Evolutionary conservation across 768 basidiomycete genomes (phyloP).

Genomic region (Tylopilus subfusipes): DNA sequence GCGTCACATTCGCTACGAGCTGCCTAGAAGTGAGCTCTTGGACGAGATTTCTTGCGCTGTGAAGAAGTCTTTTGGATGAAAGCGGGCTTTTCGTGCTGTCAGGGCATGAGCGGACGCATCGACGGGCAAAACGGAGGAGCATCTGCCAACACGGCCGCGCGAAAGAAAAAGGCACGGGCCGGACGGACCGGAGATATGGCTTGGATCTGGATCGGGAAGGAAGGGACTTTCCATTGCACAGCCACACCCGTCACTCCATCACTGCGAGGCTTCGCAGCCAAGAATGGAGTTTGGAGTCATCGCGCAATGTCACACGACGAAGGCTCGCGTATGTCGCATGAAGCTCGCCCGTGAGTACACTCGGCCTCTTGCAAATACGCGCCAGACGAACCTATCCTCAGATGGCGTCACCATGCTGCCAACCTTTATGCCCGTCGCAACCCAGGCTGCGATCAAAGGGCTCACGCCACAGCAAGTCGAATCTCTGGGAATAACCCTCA

Average conservation of each 20-base stretch:
- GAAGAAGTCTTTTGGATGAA: slow-evolving; percentile 11
- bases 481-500: slow-evolving; percentile 73
- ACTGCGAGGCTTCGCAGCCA: not conserved
- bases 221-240: slow-evolving; percentile 4
- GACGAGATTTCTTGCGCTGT: slow-evolving; percentile 25
- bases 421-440: slow-evolving; percentile 93
- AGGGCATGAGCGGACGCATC: slow-evolving; percentile 9
- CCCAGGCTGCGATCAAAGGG: slow-evolving; percentile 89
- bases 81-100: not conserved
- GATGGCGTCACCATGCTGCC: slow-evolving; percentile 82
- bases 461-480: slow-evolving; percentile 84
- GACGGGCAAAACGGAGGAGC: slow-evolving; percentile 23
- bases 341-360: slow-evolving; percentile 62
- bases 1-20: slow-evolving; percentile 36
- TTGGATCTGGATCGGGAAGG: not conserved
- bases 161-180: slow-evolving; percentile 9
- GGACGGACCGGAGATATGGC: slow-evolving; percentile 8
- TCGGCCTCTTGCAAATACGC: slow-evolving; percentile 3
- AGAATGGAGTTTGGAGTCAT: slow-evolving; percentile 79
- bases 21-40: slow-evolving; percentile 33
- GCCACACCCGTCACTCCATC: slow-evolving; percentile 11
- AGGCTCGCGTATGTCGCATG: slow-evolving; percentile 83
- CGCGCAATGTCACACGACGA: slow-evolving; percentile 77
- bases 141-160: slow-evolving; percentile 9
- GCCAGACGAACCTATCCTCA: slow-evolving; percentile 1